Evolutionary conservation across 75 land plant genomes (phyloP), one percentile per base, ranked within the genome.

Genomic region (Selaginella moellendorffii): DNA sequence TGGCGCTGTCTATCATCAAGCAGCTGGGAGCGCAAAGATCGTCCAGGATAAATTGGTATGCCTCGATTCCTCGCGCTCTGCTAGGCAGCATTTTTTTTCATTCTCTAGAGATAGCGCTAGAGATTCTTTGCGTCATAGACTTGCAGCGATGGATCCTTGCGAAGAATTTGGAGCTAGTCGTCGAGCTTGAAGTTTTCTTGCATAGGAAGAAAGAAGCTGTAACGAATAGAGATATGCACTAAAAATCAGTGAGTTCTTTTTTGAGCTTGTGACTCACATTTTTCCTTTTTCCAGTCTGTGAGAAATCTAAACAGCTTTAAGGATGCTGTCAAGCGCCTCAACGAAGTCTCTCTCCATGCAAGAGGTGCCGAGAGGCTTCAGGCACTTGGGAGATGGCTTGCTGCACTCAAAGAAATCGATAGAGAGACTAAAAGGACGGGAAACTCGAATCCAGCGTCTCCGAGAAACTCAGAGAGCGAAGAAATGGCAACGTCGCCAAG

Each of bases 21-120:
- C 88, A 64, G 78, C 76, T 18, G 95, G 68, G 17, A 85, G 96
- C 29, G 84, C 90, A 67, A 85, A 71, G 69, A 65, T 85, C 14
- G 22, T 89, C 22, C 90, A 85, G 42, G 90, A 85, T 51, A 83
- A 86, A 72, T 69, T 89, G 69, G 96, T 89, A 53, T 20, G 66
- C 2, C 18, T 54, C 2, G n/a, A n/a, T 36, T 5, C 46, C 5
- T 36, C 14, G 46, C 46, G 14, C 14, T 36, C 14, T 36, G 46
- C 14, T 36, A n/a, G n/a, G n/a, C n/a, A n/a, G n/a, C n/a, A n/a
- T n/a, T n/a, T n/a, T n/a, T n/a, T n/a, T n/a, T n/a, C n/a, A n/a
- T n/a, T n/a, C n/a, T n/a, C n/a, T n/a, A n/a, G n/a, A n/a, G n/a
- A n/a, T n/a, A n/a, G n/a, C n/a, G n/a, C n/a, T n/a, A n/a, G n/a